Conservation (phyloP, 2,329 filamentous ascomycete genomes). For the Aspergillus texensis region DNA sequence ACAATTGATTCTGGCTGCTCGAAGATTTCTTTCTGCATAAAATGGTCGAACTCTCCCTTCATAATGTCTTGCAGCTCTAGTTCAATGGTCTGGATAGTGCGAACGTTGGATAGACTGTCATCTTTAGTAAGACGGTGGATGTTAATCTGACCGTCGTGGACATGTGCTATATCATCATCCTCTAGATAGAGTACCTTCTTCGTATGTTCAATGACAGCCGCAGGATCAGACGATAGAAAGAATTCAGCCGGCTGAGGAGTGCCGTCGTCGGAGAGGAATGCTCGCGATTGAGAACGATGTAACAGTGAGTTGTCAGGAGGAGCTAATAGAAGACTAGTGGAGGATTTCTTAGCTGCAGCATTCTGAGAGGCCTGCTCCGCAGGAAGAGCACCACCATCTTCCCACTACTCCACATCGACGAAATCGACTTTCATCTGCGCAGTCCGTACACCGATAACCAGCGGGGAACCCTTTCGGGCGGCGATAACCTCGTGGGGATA, state of each 20-base stretch:
- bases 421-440: constrained; percentile 99
- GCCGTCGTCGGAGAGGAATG: constrained; percentile 98
- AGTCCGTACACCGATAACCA: constrained; percentile 96
- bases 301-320: constrained; percentile 97
- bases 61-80: constrained; percentile 99
- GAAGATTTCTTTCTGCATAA: constrained; percentile 99
- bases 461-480: constrained; percentile 94
- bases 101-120: constrained; percentile 94
- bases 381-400: constrained; percentile 76
- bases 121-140: constrained; percentile 98
- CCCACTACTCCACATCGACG: constrained; percentile 95
- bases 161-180: constrained; percentile 99
- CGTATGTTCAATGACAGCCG: constrained; percentile 98
- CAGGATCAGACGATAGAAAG: constrained; percentile 98
- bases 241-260: constrained; percentile 98
- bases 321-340: constrained; percentile 69
- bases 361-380: constrained; percentile 96
- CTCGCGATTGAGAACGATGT: constrained; percentile 96
- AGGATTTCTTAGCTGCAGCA: constrained; percentile 88
- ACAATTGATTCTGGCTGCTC: constrained; percentile 99
- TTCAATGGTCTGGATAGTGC: constrained; percentile 97
- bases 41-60: constrained; percentile 99
- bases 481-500: constrained; percentile 98
- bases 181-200: constrained; percentile 99
- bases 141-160: constrained; percentile 98